phyloP scores from a whole-genome alignment of 768 basidiomycete genomes.

The Dictyophora rubrovolvata region DNA sequence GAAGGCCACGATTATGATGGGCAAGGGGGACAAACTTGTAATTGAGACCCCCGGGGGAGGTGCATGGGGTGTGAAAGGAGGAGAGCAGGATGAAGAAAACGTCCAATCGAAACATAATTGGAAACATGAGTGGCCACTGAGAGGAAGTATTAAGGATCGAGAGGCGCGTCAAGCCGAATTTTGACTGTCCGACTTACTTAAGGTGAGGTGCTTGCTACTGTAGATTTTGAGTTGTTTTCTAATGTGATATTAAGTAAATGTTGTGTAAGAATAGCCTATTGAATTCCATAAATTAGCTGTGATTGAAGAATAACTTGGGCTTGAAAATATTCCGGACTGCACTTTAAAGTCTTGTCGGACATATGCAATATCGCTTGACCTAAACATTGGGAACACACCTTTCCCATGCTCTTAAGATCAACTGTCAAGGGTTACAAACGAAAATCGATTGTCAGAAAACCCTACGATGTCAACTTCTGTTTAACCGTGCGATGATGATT shows the following conservation, averaged over 20 bases:
- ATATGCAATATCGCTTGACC: no score
- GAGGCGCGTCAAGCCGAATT: conserved; percentile 1
- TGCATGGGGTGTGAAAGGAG: conserved; percentile 53
- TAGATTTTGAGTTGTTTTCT: not conserved
- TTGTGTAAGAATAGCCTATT: no score
- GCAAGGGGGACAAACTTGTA: conserved; percentile 69
- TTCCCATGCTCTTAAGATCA: no score
- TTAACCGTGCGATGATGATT: no score
- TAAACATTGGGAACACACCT: no score
- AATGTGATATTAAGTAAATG: not conserved
- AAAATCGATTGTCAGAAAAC: no score
- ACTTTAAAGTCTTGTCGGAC: no score
- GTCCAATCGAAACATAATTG: conserved; percentile 6
- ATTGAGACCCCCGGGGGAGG: conserved; percentile 90
- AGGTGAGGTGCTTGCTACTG: not conserved
- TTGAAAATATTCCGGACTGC: no score
- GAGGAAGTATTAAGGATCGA: not conserved
- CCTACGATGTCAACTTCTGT: no score
- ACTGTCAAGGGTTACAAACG: no score
- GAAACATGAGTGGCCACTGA: not conserved
- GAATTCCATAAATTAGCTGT: no score
- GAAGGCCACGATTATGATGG: conserved; percentile 81
- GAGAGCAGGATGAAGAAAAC: conserved; percentile 12
- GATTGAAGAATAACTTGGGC: no score
- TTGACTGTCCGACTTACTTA: not conserved